Base-by-base conservation (phyloP, 768 basidiomycete species). In the Mycena galericulata region DNA sequence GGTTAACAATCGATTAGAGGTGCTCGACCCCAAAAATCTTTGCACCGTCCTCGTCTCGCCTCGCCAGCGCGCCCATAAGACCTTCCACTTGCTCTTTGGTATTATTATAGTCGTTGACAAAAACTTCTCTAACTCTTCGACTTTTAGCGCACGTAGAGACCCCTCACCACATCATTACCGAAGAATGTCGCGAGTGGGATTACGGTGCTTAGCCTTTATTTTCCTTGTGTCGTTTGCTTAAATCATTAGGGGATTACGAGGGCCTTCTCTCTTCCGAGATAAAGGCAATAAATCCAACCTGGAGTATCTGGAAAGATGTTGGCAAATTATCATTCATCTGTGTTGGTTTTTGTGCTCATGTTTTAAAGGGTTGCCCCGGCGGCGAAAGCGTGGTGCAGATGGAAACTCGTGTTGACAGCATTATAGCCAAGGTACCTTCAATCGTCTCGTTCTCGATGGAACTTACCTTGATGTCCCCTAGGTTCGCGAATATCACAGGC, bases 331-430 rank as follows among this genome's bases (percentile, higher is more conserved):
- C 43, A 47, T 38, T 9, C 18, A 43, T 26, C 32, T 36, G 6
- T 6, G 50, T 46, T 36, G 12, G 11, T 20, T 24, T 12, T 26
- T 10, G 60, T 51, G 65, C 67, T 57, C 53, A 74, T 45, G 58
- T 29, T 40, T 57, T 40, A 11, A 36, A 10, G 69, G 95, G 94
- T 2, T 97, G 96, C 73, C 95, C 95, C 15, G 91, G 90, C 20
- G 97, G 97, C 27, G 97, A 99, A 82, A 91, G 89, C 32, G 89
- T 87, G 6, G 84, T 90, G 72, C 88, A 95, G 49, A 95, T 99
- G 92, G 80, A 88, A 65, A 77, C 80, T 54, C 88, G 97, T 27
- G 93, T 96, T 14, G 97, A 98, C 74, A 73, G 72, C 56, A 86
- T 96, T 34, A 92, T 97, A 62, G 80, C 79, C 47, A 89, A 92